Evolutionary conservation across 805 yeast species (phyloP), one percentile per base, ranked within the genome.

Genomic region (Cyberlindnera veronae): DNA sequence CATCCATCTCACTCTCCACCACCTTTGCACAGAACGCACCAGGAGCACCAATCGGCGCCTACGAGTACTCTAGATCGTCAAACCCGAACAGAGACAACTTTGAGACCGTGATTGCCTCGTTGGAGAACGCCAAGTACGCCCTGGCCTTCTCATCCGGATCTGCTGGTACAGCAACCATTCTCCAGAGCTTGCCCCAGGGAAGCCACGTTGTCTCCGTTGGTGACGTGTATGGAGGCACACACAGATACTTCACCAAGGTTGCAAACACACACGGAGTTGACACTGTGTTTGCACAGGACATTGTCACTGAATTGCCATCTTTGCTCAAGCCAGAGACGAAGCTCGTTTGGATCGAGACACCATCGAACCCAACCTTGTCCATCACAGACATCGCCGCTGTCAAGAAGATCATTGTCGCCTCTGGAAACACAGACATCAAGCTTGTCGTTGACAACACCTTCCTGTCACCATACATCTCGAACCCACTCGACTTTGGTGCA

Each of bases 171-270:
- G 86, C 93, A 19, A 73, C 81, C 51, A 70, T 86, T 32, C 67
- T 85, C 55, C 95, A 86, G 64, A 73, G 84, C 23, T 68, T 87
- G 54, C 80, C 84, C 32, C 74, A 76, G 48, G 83, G 81, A 34
- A 71, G 85, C 30, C 93, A 87, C 58, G 83, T 84, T 30, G 70
- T 86, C 36, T 79, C 88, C 34, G 79, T 85, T 55, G 89, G 85
- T 53, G 95, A 86, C 56, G 95, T 86, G 34, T 86, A 86, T 64
- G 95, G 95, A 47, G 95, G 95, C 54, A 86, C 95, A 42, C 93
- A 86, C 69, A 74, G 95, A 64, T 86, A 87, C 66, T 86, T 86
- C 72, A 81, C 95, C 60, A 76, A 83, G 61, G 95, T 86, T 35
- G 95, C 91, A 45, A 69, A 71, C 58, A 75, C 86, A 34, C 93